These are phyloP conservation scores for Colletotrichum costaricense DNA, from an alignment of 2,329 filamentous ascomycete genomes.

Conservation along the genomic window DNA sequence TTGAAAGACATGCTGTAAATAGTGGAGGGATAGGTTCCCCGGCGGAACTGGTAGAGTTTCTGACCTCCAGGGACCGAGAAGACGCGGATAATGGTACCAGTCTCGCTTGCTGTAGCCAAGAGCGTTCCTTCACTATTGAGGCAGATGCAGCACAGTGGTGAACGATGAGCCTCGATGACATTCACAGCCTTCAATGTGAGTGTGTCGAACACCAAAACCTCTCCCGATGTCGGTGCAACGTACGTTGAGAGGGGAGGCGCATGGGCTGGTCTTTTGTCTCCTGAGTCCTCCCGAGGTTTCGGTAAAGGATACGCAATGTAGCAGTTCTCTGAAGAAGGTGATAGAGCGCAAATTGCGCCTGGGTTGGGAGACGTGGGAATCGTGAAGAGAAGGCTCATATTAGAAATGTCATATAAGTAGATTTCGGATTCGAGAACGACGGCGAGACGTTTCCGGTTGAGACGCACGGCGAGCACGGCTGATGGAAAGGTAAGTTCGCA, in stretches of 20 bases:
- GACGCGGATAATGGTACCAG: constrained; percentile 95
- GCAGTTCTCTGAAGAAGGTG: constrained; percentile 94
- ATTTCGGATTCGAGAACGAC: constrained; percentile 96
- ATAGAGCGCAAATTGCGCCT: constrained; percentile 89
- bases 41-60: constrained; percentile 95
- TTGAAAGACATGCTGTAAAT: constrained; percentile 99
- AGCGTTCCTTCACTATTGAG: constrained; percentile 93
- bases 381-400: constrained; percentile 94
- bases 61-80: constrained; percentile 92
- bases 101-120: constrained; percentile 94
- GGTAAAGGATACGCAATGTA: constrained; percentile 95
- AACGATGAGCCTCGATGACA: constrained; percentile 93
- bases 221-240: constrained; percentile 86
- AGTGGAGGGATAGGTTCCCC: constrained; percentile 93
- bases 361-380: constrained; percentile 96
- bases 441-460: constrained; percentile 93
- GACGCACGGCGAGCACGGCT: constrained; percentile 90
- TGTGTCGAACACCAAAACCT: constrained; percentile 93
- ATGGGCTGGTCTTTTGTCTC: constrained; percentile 76
- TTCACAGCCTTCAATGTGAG: constrained; percentile 91
- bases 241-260: constrained; percentile 85
- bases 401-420: constrained; percentile 98
- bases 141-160: constrained; percentile 89
- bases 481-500: constrained; percentile 99
- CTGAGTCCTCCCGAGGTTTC: constrained; percentile 71